phyloP scores from a whole-genome alignment of 2,329 filamentous ascomycete species.

The Plenodomus tracheiphilus region DNA sequence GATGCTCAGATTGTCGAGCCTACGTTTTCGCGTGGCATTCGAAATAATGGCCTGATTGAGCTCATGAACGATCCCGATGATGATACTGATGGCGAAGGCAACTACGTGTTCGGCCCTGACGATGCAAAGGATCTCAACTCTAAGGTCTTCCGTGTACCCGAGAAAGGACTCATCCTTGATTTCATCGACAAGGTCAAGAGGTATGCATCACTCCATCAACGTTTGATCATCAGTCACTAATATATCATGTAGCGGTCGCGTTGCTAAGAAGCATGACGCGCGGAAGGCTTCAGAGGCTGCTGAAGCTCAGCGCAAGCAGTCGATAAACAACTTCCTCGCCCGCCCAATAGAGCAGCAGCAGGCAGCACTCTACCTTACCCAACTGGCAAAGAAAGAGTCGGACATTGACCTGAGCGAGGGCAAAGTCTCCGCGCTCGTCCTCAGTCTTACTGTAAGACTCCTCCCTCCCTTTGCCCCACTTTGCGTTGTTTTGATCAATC shows the following conservation, averaged over 20 bases:
- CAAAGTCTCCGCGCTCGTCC: slow-evolving; percentile 56
- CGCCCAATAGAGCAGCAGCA: slow-evolving; percentile 63
- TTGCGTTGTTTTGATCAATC: slow-evolving; percentile 33
- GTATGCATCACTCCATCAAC: slow-evolving; percentile 26
- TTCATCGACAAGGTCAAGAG: slow-evolving; percentile 66
- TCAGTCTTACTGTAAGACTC: slow-evolving; percentile 64
- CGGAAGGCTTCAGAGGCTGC: slow-evolving; percentile 12
- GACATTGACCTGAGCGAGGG: slow-evolving; percentile 54
- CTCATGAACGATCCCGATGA: slow-evolving; percentile 50
- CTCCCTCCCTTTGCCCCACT: slow-evolving; percentile 24
- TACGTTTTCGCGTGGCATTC: slow-evolving; percentile 62
- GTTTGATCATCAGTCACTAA: slow-evolving; percentile 17
- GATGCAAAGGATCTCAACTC: slow-evolving; percentile 45
- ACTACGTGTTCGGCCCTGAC: slow-evolving; percentile 48
- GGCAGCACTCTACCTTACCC: slow-evolving; percentile 65
- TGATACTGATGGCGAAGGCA: slow-evolving; percentile 46
- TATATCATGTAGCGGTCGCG: slow-evolving; percentile 21
- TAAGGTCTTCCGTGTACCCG: slow-evolving; percentile 49
- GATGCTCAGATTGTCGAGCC: slow-evolving; percentile 53
- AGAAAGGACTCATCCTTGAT: slow-evolving; percentile 53
- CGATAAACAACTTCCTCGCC: slow-evolving; percentile 33
- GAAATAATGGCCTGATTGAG: slow-evolving; percentile 54
- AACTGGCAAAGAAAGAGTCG: slow-evolving; percentile 57
- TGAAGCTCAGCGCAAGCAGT: slow-evolving; percentile 26
- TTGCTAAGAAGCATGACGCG: slow-evolving; percentile 21